Percentiles rank a stretch among this genome's conserved stretches.
Evolutionary conservation across 345 rosid genomes (phyloP).

Genomic region (Garcia nutans): DNA sequence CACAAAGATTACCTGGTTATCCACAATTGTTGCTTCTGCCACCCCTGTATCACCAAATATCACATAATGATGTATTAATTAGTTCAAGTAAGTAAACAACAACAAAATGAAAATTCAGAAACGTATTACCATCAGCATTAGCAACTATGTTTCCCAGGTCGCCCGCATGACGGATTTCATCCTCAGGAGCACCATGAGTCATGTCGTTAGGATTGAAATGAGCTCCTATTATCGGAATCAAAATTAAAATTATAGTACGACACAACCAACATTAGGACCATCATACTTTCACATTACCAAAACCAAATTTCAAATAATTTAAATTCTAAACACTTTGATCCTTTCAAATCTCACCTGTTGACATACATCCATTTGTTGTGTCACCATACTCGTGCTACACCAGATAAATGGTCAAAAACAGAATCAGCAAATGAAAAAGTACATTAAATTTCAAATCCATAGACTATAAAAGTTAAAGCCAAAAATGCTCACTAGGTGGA

Average conservation of each 20-base stretch:
- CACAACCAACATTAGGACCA: constrained; percentile 1
- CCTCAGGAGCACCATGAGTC: constrained; percentile 98
- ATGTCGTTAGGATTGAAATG: constrained; percentile 85
- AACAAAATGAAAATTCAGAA: constrained; percentile 3
- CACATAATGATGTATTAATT: constrained; percentile 5
- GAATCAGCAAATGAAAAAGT: background rate
- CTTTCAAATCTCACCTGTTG: constrained; percentile 57
- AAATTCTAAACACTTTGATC: constrained; percentile 2
- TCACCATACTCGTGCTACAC: constrained; percentile 95
- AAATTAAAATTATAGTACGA: background rate
- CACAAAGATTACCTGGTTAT: constrained; percentile 54
- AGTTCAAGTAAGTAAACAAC: background rate
- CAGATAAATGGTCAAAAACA: background rate
- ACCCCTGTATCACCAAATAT: constrained; percentile 52
- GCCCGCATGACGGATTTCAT: constrained; percentile 97
- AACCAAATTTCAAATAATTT: constrained; percentile 1
- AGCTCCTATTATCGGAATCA: constrained; percentile 46
- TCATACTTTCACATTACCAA: background rate
- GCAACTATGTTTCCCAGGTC: constrained; percentile 99
- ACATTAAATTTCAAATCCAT: constrained; percentile 3
- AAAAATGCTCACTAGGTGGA: constrained; percentile 65
- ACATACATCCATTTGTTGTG: constrained; percentile 96
- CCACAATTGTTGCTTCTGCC: constrained; percentile 87
- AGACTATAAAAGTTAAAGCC: constrained; percentile 13
- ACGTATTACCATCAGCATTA: constrained; percentile 68